These are phyloP conservation scores for Glarea lozoyensis DNA, from an alignment of 495 filamentous ascomycete genomes.

Conservation along the genomic window DNA sequence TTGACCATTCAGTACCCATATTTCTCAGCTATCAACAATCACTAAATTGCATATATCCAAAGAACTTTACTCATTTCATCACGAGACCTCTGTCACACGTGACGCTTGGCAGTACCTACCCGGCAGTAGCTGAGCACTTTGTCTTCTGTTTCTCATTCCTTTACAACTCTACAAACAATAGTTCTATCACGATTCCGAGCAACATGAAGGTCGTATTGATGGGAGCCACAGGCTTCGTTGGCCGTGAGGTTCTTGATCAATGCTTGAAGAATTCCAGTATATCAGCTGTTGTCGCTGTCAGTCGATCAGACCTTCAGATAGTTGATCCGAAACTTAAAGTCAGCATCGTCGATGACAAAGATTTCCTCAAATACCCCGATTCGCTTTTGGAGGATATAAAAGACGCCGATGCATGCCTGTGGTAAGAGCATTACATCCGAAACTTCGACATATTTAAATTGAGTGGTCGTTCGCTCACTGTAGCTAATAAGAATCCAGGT, in stretches of 20 bases:
- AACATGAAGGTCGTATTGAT: conserved; percentile 34
- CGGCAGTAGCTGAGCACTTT: background rate
- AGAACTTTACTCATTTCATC: too few relatives aligned
- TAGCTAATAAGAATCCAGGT: conserved; percentile 22
- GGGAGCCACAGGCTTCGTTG: conserved; percentile 37
- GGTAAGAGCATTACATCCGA: conserved; percentile 20
- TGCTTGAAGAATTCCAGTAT: conserved; percentile 27
- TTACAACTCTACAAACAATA: background rate
- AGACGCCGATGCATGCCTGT: conserved; percentile 35
- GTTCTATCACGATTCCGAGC: background rate
- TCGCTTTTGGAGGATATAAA: conserved; percentile 20
- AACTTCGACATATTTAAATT: conserved; percentile 9
- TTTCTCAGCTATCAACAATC: too few relatives aligned
- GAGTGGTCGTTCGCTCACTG: conserved; percentile 12
- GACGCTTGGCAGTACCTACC: background rate
- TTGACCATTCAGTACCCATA: too few relatives aligned
- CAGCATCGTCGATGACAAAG: conserved; percentile 23
- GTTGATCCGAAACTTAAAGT: conserved; percentile 24
- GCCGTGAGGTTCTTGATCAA: conserved; percentile 31
- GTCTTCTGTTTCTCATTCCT: conserved; percentile 1
- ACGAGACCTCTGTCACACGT: conserved; percentile 1
- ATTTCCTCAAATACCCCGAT: conserved; percentile 26
- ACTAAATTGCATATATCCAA: too few relatives aligned
- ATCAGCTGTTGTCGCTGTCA: conserved; percentile 36
- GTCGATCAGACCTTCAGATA: conserved; percentile 25